These are phyloP conservation scores for Yamadazyma atmosphaerica DNA, from an alignment of 1,139 yeast genomes.

Conservation along the genomic window DNA sequence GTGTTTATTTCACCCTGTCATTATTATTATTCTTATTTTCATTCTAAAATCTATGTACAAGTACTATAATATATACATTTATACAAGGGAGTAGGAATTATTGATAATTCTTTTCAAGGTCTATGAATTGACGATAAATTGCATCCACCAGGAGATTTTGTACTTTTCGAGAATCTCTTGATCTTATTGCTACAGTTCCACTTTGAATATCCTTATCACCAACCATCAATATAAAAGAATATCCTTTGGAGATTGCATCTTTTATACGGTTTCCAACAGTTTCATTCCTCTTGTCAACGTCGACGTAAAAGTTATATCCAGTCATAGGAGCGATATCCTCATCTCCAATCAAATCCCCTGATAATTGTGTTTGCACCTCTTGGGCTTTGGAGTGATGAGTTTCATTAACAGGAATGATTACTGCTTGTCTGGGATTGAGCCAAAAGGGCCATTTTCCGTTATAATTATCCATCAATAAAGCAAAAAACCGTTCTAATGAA, in stretches of 20 bases:
- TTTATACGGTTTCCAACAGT: conserved; percentile 80
- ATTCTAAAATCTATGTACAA: not conserved
- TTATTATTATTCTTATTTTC: conserved; percentile 3
- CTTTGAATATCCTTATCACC: conserved; percentile 82
- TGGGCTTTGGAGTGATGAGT: conserved; percentile 57
- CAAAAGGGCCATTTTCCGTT: conserved; percentile 98
- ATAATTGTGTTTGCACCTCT: conserved; percentile 44
- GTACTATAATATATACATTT: not conserved
- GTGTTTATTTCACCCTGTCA: too few relatives aligned
- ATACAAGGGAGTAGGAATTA: conserved; percentile 9
- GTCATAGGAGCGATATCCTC: conserved; percentile 49
- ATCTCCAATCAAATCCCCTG: conserved; percentile 47
- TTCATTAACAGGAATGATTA: conserved; percentile 76
- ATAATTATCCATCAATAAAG: conserved; percentile 86
- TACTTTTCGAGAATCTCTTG: conserved; percentile 55
- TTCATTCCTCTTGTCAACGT: conserved; percentile 71
- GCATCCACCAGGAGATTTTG: conserved; percentile 46
- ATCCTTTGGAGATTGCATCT: conserved; percentile 75
- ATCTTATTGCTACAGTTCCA: conserved; percentile 64
- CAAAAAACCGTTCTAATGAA: conserved; percentile 88
- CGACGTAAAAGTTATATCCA: conserved; percentile 68
- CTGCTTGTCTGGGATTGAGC: conserved; percentile 93
- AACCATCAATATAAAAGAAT: conserved; percentile 74
- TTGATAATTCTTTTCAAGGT: conserved; percentile 48
- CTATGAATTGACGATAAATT: conserved; percentile 48